Base-by-base conservation (phyloP, 2,329 filamentous ascomycete species). In the Botrytis tulipae region DNA sequence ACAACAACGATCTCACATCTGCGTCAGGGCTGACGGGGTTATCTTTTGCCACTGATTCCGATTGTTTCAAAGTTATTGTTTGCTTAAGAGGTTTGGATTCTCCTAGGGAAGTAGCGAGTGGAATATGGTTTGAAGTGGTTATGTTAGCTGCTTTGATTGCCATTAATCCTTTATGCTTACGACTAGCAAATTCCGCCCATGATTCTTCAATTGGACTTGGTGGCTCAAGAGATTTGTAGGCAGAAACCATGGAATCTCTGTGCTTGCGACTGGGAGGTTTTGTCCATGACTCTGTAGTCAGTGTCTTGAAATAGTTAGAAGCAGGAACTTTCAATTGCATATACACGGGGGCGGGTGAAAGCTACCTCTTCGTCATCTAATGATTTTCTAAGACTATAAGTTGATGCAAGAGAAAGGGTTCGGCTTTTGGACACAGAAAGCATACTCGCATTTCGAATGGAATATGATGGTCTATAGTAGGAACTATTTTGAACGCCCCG, bases 131-230 rank as follows among this genome's bases (percentile, higher is more conserved):
- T 10, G 37, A 69, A 69, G 48, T 42, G 37, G 6, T 32, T 22
- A 8, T 37, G 3, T 57, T 44, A 40, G 48, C 35, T 44, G 61
- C 48, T 57, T 18, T 25, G 7, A 37, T 20, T 59, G 18, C 29
- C 70, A 44, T 46, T 16, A 60, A 14, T 22, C 67, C 48, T n/a
- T 35, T 67, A 32, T 44, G 48, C 48, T 72, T 68, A 29, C 61
- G 70, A 60, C 61, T 60, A 16, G 70, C 37, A 32, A 72, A 37
- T 14, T 72, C 62, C n/a, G 9, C 61, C 70, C 48, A 72, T 10
- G 61, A 60, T n/a, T 68, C 48, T 59, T 44, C 16, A 29, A 44
- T 25, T 57, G 37, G 18, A 44, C 10, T 57, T 69, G 66, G 10
- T 44, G n/a, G 8, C 40, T 32, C 20, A 9, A 9, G 25, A 42